Conservation (phyloP, 2,329 filamentous ascomycete genomes). For the Ceratocystiopsis minuta region DNA sequence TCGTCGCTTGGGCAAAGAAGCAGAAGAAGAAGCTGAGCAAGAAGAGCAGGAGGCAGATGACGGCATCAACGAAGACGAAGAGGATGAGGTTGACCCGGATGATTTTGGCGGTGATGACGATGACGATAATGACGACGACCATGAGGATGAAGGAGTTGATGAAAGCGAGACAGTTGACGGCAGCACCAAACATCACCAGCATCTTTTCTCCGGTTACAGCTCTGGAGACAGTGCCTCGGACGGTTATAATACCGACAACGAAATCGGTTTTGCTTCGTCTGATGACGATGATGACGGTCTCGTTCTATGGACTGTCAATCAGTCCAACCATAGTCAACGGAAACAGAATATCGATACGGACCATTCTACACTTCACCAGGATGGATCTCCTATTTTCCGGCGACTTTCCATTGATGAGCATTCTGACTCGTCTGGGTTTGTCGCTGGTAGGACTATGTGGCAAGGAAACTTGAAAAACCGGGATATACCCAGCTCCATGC, state of each 20-base stretch:
- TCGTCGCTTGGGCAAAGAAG: conserved; percentile 70
- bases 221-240: conserved; percentile 35
- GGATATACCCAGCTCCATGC: conserved; percentile 25
- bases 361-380: conserved; percentile 19
- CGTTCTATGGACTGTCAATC: conserved; percentile 35
- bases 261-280: conserved; percentile 49
- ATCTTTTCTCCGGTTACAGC: conserved; percentile 36
- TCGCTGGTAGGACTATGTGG: conserved; percentile 24
- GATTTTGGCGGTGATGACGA: conserved; percentile 33
- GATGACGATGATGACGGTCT: conserved; percentile 56
- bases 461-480: conserved; percentile 16
- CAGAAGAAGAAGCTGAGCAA: conserved; percentile 68
- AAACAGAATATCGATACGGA: conserved; percentile 10
- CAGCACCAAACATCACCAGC: conserved; percentile 28
- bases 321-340: conserved; percentile 5
- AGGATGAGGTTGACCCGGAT: conserved; percentile 31
- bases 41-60: conserved; percentile 45
- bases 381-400: conserved; percentile 18
- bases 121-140: conserved; percentile 30
- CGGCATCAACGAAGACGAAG: conserved; percentile 29
- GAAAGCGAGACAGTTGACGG: conserved; percentile 33
- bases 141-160: conserved; percentile 26
- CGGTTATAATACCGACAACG: conserved; percentile 61
- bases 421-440: conserved; percentile 44
- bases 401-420: conserved; percentile 19